Conservation (phyloP, 2,329 filamentous ascomycete species). For the Pseudocercospora crystallina region DNA sequence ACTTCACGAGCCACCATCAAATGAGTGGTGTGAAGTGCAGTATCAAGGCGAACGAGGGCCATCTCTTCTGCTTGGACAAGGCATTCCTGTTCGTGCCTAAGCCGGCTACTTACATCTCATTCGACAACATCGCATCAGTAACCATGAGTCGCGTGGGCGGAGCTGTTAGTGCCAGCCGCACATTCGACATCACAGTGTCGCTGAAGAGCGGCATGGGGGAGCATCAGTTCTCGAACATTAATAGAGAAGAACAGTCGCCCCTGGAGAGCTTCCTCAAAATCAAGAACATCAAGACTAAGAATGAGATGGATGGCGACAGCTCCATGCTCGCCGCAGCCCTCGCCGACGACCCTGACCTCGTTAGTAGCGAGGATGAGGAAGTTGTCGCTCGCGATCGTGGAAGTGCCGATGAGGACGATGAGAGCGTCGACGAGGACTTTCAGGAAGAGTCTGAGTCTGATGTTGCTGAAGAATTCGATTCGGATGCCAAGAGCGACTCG, state of each 20-base stretch:
- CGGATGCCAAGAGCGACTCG: conserved; percentile 76
- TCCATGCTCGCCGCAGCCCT: conserved; percentile 75
- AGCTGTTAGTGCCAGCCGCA: conserved; percentile 87
- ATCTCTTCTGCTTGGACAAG: conserved; percentile 95
- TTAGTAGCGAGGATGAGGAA: conserved; percentile 77
- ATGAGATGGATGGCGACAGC: conserved; percentile 92
- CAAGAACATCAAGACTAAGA: conserved; percentile 94
- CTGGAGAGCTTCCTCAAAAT: conserved; percentile 98
- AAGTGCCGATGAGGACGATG: conserved; percentile 92
- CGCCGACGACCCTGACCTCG: conserved; percentile 73
- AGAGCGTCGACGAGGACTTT: conserved; percentile 96
- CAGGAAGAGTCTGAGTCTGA: conserved; percentile 88
- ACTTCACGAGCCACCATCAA: conserved; percentile 89
- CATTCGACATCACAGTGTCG: conserved; percentile 93
- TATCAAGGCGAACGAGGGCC: conserved; percentile 99
- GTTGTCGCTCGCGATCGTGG: conserved; percentile 76
- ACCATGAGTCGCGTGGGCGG: conserved; percentile 96
- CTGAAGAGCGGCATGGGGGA: conserved; percentile 79
- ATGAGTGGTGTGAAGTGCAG: conserved; percentile 97
- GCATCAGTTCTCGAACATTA: conserved; percentile 98
- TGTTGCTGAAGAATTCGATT: conserved; percentile 94
- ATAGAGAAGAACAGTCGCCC: conserved; percentile 92
- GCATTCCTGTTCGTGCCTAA: conserved; percentile 99
- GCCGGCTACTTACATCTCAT: conserved; percentile 93
- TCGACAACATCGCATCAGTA: conserved; percentile 86